A percentile compares a stretch with the other conserved stretches of the same genome.
phyloP scores from a whole-genome alignment of 2,329 filamentous ascomycete genomes.

The Colletotrichum sojae region DNA sequence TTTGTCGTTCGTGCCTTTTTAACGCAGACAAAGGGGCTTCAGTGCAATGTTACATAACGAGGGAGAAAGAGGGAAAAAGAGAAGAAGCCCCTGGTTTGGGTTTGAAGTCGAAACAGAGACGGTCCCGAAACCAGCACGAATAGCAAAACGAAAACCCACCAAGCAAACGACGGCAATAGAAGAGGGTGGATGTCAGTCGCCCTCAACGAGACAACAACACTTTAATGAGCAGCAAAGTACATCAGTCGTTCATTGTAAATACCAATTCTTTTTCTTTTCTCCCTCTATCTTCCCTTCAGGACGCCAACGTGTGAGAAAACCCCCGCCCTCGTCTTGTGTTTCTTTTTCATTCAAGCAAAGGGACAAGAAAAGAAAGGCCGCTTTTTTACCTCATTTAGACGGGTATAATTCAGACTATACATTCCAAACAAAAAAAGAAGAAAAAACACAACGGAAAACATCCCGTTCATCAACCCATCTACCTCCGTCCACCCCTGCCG shows the following conservation, averaged over 20 bases:
- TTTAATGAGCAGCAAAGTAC: background rate
- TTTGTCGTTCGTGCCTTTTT: conserved; percentile 3
- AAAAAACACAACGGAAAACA: too few relatives aligned
- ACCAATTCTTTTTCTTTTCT: conserved; percentile 34
- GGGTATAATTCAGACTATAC: conserved; percentile 41
- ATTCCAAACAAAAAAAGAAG: conserved; percentile 27
- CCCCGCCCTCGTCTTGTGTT: conserved; percentile 16
- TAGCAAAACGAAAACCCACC: background rate
- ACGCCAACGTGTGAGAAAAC: conserved; percentile 30
- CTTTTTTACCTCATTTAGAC: conserved; percentile 39
- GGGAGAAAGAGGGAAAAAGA: background rate
- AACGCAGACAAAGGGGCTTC: conserved; percentile 20
- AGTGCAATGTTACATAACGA: conserved; percentile 27
- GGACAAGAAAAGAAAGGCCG: conserved; percentile 19
- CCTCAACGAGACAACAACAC: background rate
- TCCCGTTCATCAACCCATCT: conserved; percentile 6
- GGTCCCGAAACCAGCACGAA: background rate
- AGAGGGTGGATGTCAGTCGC: background rate
- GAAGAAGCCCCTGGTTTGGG: conserved; percentile 35
- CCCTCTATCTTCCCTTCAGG: conserved; percentile 34
- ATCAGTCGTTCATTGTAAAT: conserved; percentile 30
- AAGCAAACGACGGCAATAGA: background rate
- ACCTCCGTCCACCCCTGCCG: conserved; percentile 38
- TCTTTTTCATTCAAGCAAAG: background rate
- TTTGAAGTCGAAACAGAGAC: conserved; percentile 37